Base-by-base conservation (phyloP, 768 basidiomycete genomes). In the Lactarius sanguifluus region DNA sequence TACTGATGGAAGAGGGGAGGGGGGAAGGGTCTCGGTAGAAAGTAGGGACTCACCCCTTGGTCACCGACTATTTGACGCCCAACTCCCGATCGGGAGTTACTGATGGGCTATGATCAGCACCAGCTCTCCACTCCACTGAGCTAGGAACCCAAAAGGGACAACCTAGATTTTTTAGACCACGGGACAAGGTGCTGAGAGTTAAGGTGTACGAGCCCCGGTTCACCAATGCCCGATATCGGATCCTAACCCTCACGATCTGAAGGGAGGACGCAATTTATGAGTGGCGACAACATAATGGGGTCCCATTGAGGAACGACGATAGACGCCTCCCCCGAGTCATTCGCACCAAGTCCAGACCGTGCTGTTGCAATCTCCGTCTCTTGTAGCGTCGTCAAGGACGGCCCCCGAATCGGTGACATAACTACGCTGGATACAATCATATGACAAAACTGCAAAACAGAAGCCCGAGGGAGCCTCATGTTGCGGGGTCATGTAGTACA, bases 401-500 rank as follows among this genome's bases (percentile, higher is more conserved):
- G 50, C 9, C 23, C 47, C 36, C 25, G 28, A 40, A 47, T 7
- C 20, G 36, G 57, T 55, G 30, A 63, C 52, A 59, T 36, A 30
- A 50, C 30, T 41, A 50, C 34, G 23, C 25, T 45, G n/a, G 36
- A 57, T 66, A 54, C 40, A 32, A 36, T 59, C 32, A 59, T 62
- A 64, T 23, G 34, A 57, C 50, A 38, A 55, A 47, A 23, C 38
- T 38, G 20, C n/a, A 41, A 4, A 43, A 38, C 25, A 47, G n/a
- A 52, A 36, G 55, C n/a, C 1, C n/a, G 25, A 25, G 23, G 25
- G 18, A 16, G 23, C 3, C 30, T 69, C 58, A 70, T 56, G 70
- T 69, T 15, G 70, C 66, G 4, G 91, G 90, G 74, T 92, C 91
- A 68, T 92, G 90, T 41, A 93, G 78, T n/a, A 93, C 89, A 3